Evolutionary conservation across 495 filamentous ascomycete genomes (phyloP), one percentile per base, ranked within the genome.

Genomic region (Penicillium nucicola): DNA sequence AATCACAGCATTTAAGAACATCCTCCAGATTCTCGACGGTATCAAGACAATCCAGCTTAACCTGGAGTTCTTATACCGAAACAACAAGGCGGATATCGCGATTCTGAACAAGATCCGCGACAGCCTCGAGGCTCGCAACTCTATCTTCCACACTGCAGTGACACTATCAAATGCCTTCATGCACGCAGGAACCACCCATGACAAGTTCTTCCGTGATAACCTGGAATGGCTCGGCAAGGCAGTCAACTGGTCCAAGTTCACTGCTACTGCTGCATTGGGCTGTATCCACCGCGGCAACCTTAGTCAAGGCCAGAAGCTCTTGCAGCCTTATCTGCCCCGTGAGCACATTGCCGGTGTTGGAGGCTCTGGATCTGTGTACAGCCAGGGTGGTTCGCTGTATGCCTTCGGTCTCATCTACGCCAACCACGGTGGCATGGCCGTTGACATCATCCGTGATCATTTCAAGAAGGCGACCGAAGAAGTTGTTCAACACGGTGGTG

Each of bases 201-300:
- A 97, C 67, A 90, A 87, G 58, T 99, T 97, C 75, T 97, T 97
- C 77, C 80, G 95, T 2, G 91, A 97, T 55, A 99, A 97, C 53
- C 70, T 99, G 22, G 95, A 99, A 42, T 99, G 95, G 95, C 79
- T 99, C 8, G 90, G 92, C 28, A 99, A 97, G 74, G 95, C 95
- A 37, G 89, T 97, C 13, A 99, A 99, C 73, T 99, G 95, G 95
- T 97, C 93, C 48, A 99, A 99, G 63, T 99, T 99, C 66, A 96
- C 95, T 1, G 95, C 95, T 5, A 99, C 95, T 10, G 95, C 95
- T 41, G 92, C 95, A 6, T 75, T 99, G 22, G 95, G 95, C 64
- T 93, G 97, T 25, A 97, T 99, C 47, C 95, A 99, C 69, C 84
- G 88, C 15, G 95, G 95, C 38, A 97, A 99, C 62, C 71, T 97